These are phyloP conservation scores for Talaromyces nanjingensis DNA, from an alignment of 495 filamentous ascomycete species.

Conservation along the genomic window DNA sequence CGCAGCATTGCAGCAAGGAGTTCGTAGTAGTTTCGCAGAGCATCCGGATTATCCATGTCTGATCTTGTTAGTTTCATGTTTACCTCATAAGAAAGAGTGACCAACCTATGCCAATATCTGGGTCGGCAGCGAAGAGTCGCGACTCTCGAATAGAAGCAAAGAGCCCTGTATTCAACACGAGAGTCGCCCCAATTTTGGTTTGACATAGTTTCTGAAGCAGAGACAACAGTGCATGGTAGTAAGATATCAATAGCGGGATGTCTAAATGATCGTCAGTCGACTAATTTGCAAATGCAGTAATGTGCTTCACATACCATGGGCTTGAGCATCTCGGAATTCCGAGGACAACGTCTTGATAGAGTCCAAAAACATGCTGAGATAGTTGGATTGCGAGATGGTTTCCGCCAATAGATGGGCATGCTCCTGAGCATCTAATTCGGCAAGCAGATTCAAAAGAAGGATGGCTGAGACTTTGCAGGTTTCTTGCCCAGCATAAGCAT, in stretches of 20 bases:
- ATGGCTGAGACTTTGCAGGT: conserved; percentile 76
- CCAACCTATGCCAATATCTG: conserved; percentile 79
- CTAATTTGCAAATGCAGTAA: conserved; percentile 1
- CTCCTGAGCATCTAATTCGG: conserved; percentile 56
- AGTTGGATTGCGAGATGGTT: conserved; percentile 74
- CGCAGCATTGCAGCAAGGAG: conserved; percentile 75
- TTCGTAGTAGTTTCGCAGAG: conserved; percentile 73
- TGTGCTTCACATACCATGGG: conserved; percentile 34
- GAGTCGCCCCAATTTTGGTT: conserved; percentile 68
- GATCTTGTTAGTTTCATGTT: conserved; percentile 14
- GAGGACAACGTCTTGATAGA: conserved; percentile 62
- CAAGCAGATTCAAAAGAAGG: conserved; percentile 65
- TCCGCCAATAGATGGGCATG: conserved; percentile 67
- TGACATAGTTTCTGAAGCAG: conserved; percentile 81
- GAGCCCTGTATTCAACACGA: conserved; percentile 80
- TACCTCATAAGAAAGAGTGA: conserved; percentile 16
- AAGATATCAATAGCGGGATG: conserved; percentile 47
- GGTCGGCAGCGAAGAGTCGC: conserved; percentile 79
- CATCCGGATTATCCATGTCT: conserved; percentile 62
- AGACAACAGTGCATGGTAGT: conserved; percentile 69
- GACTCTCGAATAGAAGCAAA: conserved; percentile 76
- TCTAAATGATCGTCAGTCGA: conserved; percentile 20
- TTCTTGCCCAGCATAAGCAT: conserved; percentile 79
- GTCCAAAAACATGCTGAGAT: conserved; percentile 82
- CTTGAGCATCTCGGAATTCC: conserved; percentile 51